phyloP scores from a whole-genome alignment of 2,329 filamentous ascomycete genomes.

The Hymenoscyphus fraxineus region DNA sequence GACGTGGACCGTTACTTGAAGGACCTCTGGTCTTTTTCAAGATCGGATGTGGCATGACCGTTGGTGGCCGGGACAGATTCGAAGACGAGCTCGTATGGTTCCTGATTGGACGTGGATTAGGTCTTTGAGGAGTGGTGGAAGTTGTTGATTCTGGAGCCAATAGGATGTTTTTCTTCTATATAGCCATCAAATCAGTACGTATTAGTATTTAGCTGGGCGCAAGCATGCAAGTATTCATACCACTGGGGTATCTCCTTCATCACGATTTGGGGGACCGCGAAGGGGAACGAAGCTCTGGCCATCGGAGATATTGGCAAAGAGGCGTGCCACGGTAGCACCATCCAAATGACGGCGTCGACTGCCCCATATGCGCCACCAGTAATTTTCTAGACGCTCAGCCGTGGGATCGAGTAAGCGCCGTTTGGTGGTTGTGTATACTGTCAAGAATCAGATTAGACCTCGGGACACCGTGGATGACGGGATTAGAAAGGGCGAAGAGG shows the following conservation, averaged over 20 bases:
- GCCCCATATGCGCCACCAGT: slow-evolving; percentile 65
- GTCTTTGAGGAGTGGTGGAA: slow-evolving; percentile 19
- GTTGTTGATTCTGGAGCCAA: slow-evolving; percentile 25
- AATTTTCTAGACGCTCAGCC: slow-evolving; percentile 58
- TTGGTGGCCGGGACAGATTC: slow-evolving; percentile 36
- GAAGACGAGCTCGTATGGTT: slow-evolving; percentile 25
- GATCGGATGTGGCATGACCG: slow-evolving; percentile 49
- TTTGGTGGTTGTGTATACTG: slow-evolving; percentile 59
- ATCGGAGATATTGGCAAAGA: slow-evolving; percentile 56
- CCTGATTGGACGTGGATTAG: slow-evolving; percentile 14
- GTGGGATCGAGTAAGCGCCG: slow-evolving; percentile 59
- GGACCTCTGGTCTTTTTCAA: slow-evolving; percentile 56
- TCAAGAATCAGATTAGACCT: slow-evolving; percentile 20
- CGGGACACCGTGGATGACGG: slow-evolving; percentile 3
- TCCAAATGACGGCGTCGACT: slow-evolving; percentile 47
- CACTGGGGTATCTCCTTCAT: slow-evolving; percentile 43
- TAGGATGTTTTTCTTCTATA: slow-evolving; percentile 23
- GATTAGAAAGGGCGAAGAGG: slow-evolving; percentile 3
- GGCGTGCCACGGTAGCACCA: slow-evolving; percentile 49
- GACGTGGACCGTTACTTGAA: slow-evolving; percentile 49
- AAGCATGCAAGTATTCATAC: slow-evolving; percentile 37
- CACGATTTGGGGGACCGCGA: slow-evolving; percentile 49
- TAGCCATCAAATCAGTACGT: slow-evolving; percentile 26
- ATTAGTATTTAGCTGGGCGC: slow-evolving; percentile 4
- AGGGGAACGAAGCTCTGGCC: slow-evolving; percentile 56